Base-by-base conservation (phyloP, 176 grass and related monocot genomes). In the Cenchrus purpureus region DNA sequence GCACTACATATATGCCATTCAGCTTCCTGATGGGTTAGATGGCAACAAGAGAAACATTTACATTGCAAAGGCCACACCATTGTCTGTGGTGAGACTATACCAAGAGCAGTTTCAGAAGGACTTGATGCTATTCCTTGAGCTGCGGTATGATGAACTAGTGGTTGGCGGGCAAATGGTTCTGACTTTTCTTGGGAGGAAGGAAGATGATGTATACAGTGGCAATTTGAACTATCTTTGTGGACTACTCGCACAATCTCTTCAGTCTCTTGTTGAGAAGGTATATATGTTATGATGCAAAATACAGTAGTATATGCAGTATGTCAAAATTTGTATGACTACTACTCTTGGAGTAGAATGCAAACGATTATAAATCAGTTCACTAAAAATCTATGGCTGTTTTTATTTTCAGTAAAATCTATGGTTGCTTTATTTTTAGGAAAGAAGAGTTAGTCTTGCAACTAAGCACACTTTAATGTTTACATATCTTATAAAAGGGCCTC, bases 131-230 rank as follows among this genome's bases (percentile, higher is more conserved):
- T 92, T 92, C 37, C 90, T 92, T 57, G 42, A 78, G 55, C 34
- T 72, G 8, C 90, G 86, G 3, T 31, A 45, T 16, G 14, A 77
- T 16, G 90, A 92, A 73, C 78, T 92, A 4, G 58, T 53, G 22
- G 0, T 28, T 15, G 71, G 73, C 37, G 90, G 90, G 3, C 11
- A 53, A 25, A 92, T 92, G 90, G 51, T 88, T 20, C 32, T 92
- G 17, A 60, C 86, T 20, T 83, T 86, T 59, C 5, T 77, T 2
- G 90, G 83, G 48, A 86, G 90, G 29, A 83, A 79, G 42, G 42
- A 79, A 6, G 34, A 59, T 0, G 6, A 71, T 14, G 52, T 74
- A 14, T 74, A 29, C 7, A 3, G 50, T 17, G 71, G 48, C 13
- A 29, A 74, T 74, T 25, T 74, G 48, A 74, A 28, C 22, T 51